A percentile compares a stretch with the other conserved stretches of the same genome.
Evolutionary conservation across 108 stramenopile species (phyloP).

Genomic region (Schizochytrium sp.): DNA sequence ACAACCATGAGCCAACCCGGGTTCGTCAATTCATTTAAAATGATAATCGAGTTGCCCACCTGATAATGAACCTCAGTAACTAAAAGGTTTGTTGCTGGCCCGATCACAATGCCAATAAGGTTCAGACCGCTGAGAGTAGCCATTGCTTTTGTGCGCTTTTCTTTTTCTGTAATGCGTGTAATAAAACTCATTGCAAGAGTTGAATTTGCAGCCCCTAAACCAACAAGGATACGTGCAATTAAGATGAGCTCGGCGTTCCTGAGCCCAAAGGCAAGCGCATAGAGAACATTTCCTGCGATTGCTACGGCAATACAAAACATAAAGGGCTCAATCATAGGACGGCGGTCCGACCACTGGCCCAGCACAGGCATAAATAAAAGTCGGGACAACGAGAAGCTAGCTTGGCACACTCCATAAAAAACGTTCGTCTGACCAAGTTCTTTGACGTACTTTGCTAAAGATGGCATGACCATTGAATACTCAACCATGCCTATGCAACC

Average conservation of each 20-base stretch:
- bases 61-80: neutral
- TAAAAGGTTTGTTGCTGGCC: constrained; percentile 39
- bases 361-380: constrained; percentile 47
- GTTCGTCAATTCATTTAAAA: constrained; percentile 14
- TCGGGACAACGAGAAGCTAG: neutral
- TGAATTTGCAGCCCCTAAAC: constrained; percentile 4
- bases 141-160: constrained; percentile 31
- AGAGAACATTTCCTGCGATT: neutral
- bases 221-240: neutral
- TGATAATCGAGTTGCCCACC: neutral
- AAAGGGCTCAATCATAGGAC: constrained; percentile 35
- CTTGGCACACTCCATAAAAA: constrained; percentile 4
- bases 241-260: constrained; percentile 41
- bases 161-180: neutral
- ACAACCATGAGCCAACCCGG: constrained; percentile 42
- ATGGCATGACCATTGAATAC: constrained; percentile 60
- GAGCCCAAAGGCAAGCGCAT: constrained; percentile 32
- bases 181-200: constrained; percentile 41
- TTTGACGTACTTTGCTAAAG: constrained; percentile 32
- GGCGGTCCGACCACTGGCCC: constrained; percentile 31
- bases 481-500: constrained; percentile 46
- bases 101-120: constrained; percentile 33
- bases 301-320: neutral
- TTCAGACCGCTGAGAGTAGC: constrained; percentile 35
- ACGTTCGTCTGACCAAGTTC: constrained; percentile 47